phyloP scores from a whole-genome alignment of 2,329 filamentous ascomycete genomes.

The Colletotrichum endophyticum region DNA sequence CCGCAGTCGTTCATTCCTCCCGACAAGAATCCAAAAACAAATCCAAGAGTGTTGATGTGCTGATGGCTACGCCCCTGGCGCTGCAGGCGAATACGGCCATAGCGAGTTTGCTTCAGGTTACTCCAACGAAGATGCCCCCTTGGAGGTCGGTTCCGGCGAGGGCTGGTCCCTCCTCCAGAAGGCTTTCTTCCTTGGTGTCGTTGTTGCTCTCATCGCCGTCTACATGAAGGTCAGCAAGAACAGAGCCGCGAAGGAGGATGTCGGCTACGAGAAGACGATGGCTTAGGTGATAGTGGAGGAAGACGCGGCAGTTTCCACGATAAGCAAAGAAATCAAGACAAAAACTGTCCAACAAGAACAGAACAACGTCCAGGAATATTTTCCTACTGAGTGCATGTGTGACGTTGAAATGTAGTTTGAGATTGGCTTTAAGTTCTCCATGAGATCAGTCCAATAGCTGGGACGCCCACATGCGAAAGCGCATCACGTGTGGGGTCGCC shows the following conservation, averaged over 20 bases:
- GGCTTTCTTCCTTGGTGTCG: conserved; percentile 53
- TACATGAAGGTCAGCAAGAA: conserved; percentile 48
- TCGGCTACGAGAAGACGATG: conserved; percentile 49
- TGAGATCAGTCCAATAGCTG: neutral
- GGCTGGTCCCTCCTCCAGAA: conserved; percentile 53
- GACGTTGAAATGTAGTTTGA: neutral
- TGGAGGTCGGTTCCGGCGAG: conserved; percentile 30
- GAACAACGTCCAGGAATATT: too few species aligned
- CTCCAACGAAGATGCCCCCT: conserved; percentile 34
- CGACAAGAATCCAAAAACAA: neutral
- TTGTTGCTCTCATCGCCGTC: conserved; percentile 49
- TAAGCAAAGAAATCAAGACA: neutral
- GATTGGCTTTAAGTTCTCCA: neutral
- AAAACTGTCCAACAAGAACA: neutral
- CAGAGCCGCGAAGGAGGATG: conserved; percentile 27
- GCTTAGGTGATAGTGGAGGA: conserved; percentile 32
- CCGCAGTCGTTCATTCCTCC: neutral
- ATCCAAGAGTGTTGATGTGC: conserved; percentile 34
- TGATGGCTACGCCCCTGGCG: conserved; percentile 33
- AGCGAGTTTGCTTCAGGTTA: conserved; percentile 42
- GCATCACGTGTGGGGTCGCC: conserved; percentile 21
- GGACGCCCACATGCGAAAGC: conserved; percentile 6
- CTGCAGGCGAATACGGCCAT: conserved; percentile 37
- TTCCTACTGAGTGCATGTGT: neutral
- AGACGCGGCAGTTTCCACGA: neutral